Conservation (phyloP, 768 basidiomycete species). For the Strobilomyces echinocephalus region DNA sequence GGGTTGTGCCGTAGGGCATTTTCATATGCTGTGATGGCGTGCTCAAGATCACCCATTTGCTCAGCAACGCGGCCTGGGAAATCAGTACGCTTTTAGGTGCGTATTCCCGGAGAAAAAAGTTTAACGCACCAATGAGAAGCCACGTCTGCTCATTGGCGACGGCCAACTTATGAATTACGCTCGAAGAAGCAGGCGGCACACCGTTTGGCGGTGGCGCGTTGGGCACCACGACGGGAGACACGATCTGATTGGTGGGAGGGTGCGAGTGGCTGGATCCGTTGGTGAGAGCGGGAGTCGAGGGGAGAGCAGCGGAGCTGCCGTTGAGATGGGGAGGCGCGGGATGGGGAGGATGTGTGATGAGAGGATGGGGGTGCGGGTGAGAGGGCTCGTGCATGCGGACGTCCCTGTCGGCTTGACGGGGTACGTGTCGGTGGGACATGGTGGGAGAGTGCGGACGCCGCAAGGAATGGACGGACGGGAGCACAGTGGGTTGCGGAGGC, state of each 20-base stretch:
- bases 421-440: slow-evolving; percentile 60
- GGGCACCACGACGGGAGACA: slow-evolving; percentile 45
- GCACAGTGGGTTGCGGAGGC: slow-evolving; percentile 26
- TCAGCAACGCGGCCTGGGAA: slow-evolving; percentile 87
- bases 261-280: slow-evolving; percentile 41
- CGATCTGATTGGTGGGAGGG: slow-evolving; percentile 34
- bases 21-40: slow-evolving; percentile 91
- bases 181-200: slow-evolving; percentile 23
- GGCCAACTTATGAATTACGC: slow-evolving; percentile 71
- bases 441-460: slow-evolving; percentile 15
- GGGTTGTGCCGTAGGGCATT: slow-evolving; percentile 94
- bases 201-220: slow-evolving; percentile 27
- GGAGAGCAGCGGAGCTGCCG: slow-evolving; percentile 40
- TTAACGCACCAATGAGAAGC: slow-evolving; percentile 74
- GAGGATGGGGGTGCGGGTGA: slow-evolving; percentile 37
- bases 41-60: slow-evolving; percentile 90
- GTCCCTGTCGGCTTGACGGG: slow-evolving; percentile 58
- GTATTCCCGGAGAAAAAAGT: not conserved
- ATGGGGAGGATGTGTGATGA: slow-evolving; percentile 40
- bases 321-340: slow-evolving; percentile 47
- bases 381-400: slow-evolving; percentile 59
- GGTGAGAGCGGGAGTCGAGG: slow-evolving; percentile 41
- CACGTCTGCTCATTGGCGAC: slow-evolving; percentile 92
- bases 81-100: slow-evolving; percentile 18
- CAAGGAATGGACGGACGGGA: slow-evolving; percentile 14